Base-by-base conservation (phyloP, 257 asterid species). In the Rauvolfia tetraphylla region DNA sequence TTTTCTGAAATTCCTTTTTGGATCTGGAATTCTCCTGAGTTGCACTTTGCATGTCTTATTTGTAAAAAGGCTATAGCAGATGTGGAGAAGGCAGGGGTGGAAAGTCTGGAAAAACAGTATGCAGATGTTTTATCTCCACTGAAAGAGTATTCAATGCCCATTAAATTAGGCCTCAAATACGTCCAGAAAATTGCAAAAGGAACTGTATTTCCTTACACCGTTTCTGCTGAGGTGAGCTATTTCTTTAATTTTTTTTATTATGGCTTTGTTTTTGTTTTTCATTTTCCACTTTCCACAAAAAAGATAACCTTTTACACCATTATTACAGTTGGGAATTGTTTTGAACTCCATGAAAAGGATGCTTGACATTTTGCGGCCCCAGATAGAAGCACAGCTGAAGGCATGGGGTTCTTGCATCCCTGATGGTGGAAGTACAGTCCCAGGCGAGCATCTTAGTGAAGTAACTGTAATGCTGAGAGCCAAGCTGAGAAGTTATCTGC, bases 391-490 rank as follows among this genome's bases (percentile, higher is more conserved):
- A 44, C 90, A 91, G 75, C 71, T 95, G 67, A 91, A 91, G 85
- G 59, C 79, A 46, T 92, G 99, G 98, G 89, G 96, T 68, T 88
- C 98, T 72, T 91, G 93, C 85, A 89, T 92, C 31, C 94, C 96
- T 4, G 92, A 88, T 70, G 86, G 81, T 53, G 96, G 93, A 44
- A 83, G 80, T 77, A 81, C 80, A 70, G 80, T 78, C 34, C 85
- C 96, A 0, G 97, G 99, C n/a, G 98, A 95, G 79, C 84, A 88
- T 71, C 89, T 90, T 70, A 87, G 97, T 75, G 99, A 90, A 89
- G 91, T 95, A 51, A 89, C 93, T 0, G 97, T 95, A 67, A 91
- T 92, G 96, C 86, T 95, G 62, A 81, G 96, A 82, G 82, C 99
- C 51, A 95, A 91, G 79, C 89, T 95, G 84, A 81, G 96, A 84